Evolutionary conservation across 306 rosid species (phyloP), one percentile per base, ranked within the genome.

Genomic region (Pterocarpus macrocarpus): DNA sequence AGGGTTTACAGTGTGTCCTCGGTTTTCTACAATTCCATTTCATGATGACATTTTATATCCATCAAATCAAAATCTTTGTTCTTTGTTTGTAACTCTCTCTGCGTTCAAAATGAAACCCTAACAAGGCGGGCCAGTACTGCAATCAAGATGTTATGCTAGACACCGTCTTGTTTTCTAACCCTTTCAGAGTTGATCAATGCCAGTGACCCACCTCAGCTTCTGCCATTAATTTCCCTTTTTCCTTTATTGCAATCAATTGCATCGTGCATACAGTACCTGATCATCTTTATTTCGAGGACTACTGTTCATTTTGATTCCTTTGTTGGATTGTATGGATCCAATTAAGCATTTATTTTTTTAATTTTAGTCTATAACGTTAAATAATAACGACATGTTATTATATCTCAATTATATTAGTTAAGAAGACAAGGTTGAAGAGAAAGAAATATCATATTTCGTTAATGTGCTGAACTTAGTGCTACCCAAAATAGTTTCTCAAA

Each of bases 21-120:
- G 96, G 36, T 87, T 90, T 55, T 64, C 92, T 86, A 90, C 94
- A 93, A 91, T 93, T 93, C 96, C 91, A 86, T 88, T 78, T 84
- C 80, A 33, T 65, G 30, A 80, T 78, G 2, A 12, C 67, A 33
- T 53, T 68, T 55, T 38, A 28, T 64, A 58, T 64, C 77, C n/a
- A 33, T 82, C 73, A 83, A 76, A 84, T 71, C 57, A 82, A 71
- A 22, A 81, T 77, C 69, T 82, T 81, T 74, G 84, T 83, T 86
- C 79, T 76, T 65, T 45, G n/a, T 50, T 12, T 50, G 53, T 12
- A 47, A 47, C 13, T 3, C 49, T 16, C 12, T 1, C 13, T 17
- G 35, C 16, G 1, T 50, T 79, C 47, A 32, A 67, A 74, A 49
- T 5, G 57, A 67, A 8, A 5, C 43, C 34, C 28, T 32, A 78